phyloP scores from a whole-genome alignment of 202 grass and related monocot species.

The Musa balbisiana region DNA sequence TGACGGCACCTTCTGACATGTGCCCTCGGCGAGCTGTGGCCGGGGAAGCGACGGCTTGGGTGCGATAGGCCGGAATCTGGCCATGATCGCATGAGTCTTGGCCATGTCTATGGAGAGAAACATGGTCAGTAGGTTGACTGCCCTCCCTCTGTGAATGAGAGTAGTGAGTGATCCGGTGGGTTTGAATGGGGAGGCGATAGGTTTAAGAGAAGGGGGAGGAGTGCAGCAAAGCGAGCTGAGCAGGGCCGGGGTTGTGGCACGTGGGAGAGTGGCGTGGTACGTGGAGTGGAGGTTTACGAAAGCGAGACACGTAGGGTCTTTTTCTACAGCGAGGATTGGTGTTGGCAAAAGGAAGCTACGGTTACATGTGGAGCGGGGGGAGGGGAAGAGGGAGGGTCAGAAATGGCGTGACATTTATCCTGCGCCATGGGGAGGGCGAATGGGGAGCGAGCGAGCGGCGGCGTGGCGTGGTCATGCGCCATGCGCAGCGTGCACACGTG shows the following conservation, averaged over 20 bases:
- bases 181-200: background rate
- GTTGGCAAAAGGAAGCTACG: background rate
- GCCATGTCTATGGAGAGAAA: conserved; percentile 47
- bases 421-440: conserved; percentile 7
- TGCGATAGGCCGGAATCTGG: conserved; percentile 85
- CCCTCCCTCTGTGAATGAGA: too few relatives aligned
- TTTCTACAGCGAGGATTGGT: too few relatives aligned
- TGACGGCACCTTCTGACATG: background rate
- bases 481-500: conserved; percentile 1
- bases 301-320: conserved; percentile 1
- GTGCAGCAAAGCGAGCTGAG: conserved; percentile 40
- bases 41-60: conserved; percentile 48
- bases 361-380: conserved; percentile 42
- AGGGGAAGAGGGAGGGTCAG: conserved; percentile 41
- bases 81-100: conserved; percentile 92
- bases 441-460: conserved; percentile 8
- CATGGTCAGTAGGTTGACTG: conserved; percentile 36
- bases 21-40: conserved; percentile 1
- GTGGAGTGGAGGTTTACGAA: conserved; percentile 7
- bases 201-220: conserved; percentile 35
- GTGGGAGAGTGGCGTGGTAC: conserved; percentile 10
- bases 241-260: conserved; percentile 8
- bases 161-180: too few relatives aligned
- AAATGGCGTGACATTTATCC: conserved; percentile 11
- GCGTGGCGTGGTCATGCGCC: conserved; percentile 26